Percentiles rank a stretch among this genome's conserved stretches.
phyloP scores from a whole-genome alignment of 352 stramenopile genomes.

The Bremia lactucae region DNA sequence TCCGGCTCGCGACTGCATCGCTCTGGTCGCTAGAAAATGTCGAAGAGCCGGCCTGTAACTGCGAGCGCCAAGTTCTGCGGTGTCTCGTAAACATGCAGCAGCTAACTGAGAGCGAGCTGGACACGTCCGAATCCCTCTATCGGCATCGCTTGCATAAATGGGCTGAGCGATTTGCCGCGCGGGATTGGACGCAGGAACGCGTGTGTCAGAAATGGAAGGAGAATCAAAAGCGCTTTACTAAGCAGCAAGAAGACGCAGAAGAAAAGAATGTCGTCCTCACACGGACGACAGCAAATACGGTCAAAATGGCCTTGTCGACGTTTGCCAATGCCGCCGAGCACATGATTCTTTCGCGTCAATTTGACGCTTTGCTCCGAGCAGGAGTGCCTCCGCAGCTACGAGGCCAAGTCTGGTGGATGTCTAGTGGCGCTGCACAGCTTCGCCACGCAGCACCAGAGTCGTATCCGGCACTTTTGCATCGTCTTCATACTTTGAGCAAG shows the following conservation, averaged over 20 bases:
- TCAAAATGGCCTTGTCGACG: conserved; percentile 42
- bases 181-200: conserved; percentile 41
- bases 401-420: conserved; percentile 77
- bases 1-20: conserved; percentile 11
- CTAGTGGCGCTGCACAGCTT: conserved; percentile 54
- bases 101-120: conserved; percentile 6
- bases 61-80: conserved; percentile 34
- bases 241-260: conserved; percentile 4
- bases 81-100: conserved; percentile 19
- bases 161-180: conserved; percentile 39
- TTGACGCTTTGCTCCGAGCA: conserved; percentile 47
- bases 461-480: conserved; percentile 43
- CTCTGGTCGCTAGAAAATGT: background rate
- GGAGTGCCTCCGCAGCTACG: conserved; percentile 57
- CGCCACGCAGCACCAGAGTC: conserved; percentile 28
- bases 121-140: conserved; percentile 22
- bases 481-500: conserved; percentile 47
- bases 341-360: conserved; percentile 45
- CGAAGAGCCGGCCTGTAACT: conserved; percentile 25
- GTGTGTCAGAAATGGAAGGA: conserved; percentile 68
- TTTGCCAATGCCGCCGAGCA: conserved; percentile 42
- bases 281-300: conserved; percentile 13
- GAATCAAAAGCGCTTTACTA: conserved; percentile 44
- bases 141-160: conserved; percentile 32
- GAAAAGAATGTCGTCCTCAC: too few species aligned